Percentiles rank a stretch among this genome's conserved stretches.
Evolutionary conservation across 2,329 filamentous ascomycete species (phyloP).

Genomic region (Ploettnerulaceae sp.): DNA sequence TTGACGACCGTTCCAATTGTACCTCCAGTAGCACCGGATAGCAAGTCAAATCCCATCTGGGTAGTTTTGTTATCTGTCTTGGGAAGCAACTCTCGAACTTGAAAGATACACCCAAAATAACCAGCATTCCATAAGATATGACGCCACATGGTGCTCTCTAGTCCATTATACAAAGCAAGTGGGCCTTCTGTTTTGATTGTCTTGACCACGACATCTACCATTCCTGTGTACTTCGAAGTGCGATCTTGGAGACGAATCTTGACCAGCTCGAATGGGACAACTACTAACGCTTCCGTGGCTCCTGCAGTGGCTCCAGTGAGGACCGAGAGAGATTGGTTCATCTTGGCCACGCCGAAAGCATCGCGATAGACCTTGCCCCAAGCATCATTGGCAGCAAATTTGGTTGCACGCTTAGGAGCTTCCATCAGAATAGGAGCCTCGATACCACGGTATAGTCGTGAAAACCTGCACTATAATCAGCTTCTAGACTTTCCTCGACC

Average conservation of each 20-base stretch:
- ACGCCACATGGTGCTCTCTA: conserved; percentile 95
- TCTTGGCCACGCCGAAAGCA: conserved; percentile 76
- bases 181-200: conserved; percentile 79
- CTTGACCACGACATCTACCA: conserved; percentile 75
- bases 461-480: conserved; percentile 52
- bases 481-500: neutral
- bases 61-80: conserved; percentile 72
- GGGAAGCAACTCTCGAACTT: conserved; percentile 81
- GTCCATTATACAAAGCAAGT: conserved; percentile 89
- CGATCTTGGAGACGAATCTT: conserved; percentile 98
- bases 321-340: conserved; percentile 87
- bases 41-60: conserved; percentile 81
- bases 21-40: conserved; percentile 83
- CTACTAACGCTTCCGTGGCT: conserved; percentile 92
- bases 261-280: conserved; percentile 96
- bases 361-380: conserved; percentile 95
- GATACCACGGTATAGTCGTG: conserved; percentile 92
- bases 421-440: conserved; percentile 96
- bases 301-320: conserved; percentile 92
- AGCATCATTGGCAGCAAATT: conserved; percentile 98
- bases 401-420: conserved; percentile 91
- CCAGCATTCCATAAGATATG: conserved; percentile 92
- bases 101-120: conserved; percentile 98
- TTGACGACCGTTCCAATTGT: conserved; percentile 89
- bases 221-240: conserved; percentile 82